Evolutionary conservation across 139 green algal genomes (phyloP).

Genomic region (Pedinophyceae sp.): DNA sequence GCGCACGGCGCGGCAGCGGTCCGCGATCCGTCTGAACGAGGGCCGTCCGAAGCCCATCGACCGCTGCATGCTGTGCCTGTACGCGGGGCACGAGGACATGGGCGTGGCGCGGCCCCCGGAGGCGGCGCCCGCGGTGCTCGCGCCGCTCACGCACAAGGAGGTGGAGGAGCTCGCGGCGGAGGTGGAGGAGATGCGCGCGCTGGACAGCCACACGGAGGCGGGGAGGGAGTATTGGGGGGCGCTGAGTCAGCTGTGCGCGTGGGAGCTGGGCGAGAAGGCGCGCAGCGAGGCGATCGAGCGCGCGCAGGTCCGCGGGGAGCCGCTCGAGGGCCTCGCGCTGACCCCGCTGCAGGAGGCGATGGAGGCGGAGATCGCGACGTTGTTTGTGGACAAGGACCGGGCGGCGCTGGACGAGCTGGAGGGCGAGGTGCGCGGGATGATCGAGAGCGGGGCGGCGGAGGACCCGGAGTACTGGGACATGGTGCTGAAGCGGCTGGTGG

Average conservation of each 20-base stretch:
- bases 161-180: constrained; percentile 33
- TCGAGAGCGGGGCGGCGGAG: constrained; percentile 19
- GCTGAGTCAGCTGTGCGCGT: not conserved
- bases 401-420: constrained; percentile 1
- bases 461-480: constrained; percentile 67
- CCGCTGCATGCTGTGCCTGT: constrained; percentile 40
- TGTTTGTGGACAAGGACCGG: not conserved
- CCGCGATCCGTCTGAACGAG: constrained; percentile 24
- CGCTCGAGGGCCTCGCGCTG: constrained; percentile 9
- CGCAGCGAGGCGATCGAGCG: constrained; percentile 28
- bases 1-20: constrained; percentile 22
- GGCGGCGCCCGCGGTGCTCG: constrained; percentile 30
- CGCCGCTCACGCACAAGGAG: constrained; percentile 28
- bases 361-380: constrained; percentile 1
- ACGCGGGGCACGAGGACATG: constrained; percentile 26
- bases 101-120: constrained; percentile 14
- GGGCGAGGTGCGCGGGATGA: constrained; percentile 7
- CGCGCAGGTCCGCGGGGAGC: constrained; percentile 8
- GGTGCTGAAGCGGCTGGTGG: constrained; percentile 37
- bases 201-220: constrained; percentile 42
- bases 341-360: constrained; percentile 24
- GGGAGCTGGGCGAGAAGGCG: constrained; percentile 10
- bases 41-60: constrained; percentile 38
- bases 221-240: constrained; percentile 31
- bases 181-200: constrained; percentile 23